Evolutionary conservation across 495 filamentous ascomycete species (phyloP).

Genomic region (Lophiostoma macrostomum): DNA sequence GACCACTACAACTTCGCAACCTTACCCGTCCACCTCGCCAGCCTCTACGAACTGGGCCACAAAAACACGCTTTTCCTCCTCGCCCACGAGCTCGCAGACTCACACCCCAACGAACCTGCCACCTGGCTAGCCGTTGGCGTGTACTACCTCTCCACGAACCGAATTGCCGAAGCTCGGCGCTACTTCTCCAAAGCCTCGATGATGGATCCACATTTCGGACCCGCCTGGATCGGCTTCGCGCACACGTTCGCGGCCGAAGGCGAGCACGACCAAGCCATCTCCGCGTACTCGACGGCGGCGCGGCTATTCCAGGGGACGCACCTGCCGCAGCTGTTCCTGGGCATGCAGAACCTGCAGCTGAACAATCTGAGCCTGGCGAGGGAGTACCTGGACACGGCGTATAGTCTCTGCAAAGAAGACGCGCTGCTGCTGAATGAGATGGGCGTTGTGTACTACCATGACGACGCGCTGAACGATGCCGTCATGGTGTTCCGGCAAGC

Average conservation of each 20-base stretch:
- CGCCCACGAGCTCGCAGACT: constrained; percentile 90
- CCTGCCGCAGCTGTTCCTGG: constrained; percentile 90
- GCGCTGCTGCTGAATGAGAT: constrained; percentile 93
- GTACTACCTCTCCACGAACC: constrained; percentile 87
- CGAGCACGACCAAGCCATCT: constrained; percentile 97
- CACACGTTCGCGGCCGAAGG: constrained; percentile 99
- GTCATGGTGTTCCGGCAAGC: constrained; percentile 70
- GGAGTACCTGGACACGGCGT: constrained; percentile 89
- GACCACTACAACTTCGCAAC: constrained; percentile 86
- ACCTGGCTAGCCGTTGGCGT: constrained; percentile 92
- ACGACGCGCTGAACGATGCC: constrained; percentile 72
- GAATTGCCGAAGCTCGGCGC: constrained; percentile 87
- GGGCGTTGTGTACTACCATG: constrained; percentile 90
- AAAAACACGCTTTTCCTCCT: constrained; percentile 89
- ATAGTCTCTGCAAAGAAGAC: constrained; percentile 70
- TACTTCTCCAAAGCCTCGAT: constrained; percentile 97
- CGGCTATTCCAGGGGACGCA: constrained; percentile 96
- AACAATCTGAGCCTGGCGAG: constrained; percentile 95
- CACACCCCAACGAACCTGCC: constrained; percentile 83
- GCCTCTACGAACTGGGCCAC: constrained; percentile 80
- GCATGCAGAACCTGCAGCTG: constrained; percentile 96
- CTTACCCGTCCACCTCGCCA: constrained; percentile 89
- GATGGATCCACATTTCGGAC: constrained; percentile 96
- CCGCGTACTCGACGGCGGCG: constrained; percentile 94
- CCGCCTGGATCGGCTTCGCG: constrained; percentile 98